phyloP scores from a whole-genome alignment of 148 eudicot species.

The Persicaria tinctoria region DNA sequence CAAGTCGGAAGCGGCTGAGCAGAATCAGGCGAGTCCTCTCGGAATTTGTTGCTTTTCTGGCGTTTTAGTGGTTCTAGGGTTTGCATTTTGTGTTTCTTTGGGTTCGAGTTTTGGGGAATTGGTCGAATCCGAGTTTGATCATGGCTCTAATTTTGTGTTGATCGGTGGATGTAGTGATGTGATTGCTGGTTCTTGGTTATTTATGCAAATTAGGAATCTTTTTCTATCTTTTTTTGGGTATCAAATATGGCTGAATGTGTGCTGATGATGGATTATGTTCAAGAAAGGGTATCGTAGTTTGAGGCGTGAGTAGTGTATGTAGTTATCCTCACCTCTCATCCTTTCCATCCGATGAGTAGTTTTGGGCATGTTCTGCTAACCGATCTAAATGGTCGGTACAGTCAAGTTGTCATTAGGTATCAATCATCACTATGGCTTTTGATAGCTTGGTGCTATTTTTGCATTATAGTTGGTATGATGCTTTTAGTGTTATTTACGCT shows the following conservation, averaged over 20 bases:
- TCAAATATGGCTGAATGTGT: background rate
- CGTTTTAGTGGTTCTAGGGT: background rate
- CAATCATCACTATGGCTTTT: background rate
- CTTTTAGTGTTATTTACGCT: background rate
- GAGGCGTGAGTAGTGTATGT: background rate
- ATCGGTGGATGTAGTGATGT: background rate
- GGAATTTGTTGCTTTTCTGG: background rate
- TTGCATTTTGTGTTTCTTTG: background rate
- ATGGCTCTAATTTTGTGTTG: background rate
- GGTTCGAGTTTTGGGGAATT: background rate
- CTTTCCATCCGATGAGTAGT: background rate
- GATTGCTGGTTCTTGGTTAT: background rate
- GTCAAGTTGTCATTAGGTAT: background rate
- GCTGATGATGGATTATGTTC: background rate
- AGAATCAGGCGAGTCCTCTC: constrained; percentile 19
- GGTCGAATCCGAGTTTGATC: background rate
- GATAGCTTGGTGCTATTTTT: background rate
- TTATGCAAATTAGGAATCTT: background rate
- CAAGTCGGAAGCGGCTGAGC: constrained; percentile 24
- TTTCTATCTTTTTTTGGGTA: background rate
- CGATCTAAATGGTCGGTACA: background rate
- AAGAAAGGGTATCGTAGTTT: background rate
- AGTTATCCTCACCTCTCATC: background rate
- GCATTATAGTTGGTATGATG: background rate
- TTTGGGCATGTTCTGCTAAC: background rate